These are phyloP conservation scores for Cercospora nicotianae DNA, from an alignment of 2,329 filamentous ascomycete species.

Conservation along the genomic window DNA sequence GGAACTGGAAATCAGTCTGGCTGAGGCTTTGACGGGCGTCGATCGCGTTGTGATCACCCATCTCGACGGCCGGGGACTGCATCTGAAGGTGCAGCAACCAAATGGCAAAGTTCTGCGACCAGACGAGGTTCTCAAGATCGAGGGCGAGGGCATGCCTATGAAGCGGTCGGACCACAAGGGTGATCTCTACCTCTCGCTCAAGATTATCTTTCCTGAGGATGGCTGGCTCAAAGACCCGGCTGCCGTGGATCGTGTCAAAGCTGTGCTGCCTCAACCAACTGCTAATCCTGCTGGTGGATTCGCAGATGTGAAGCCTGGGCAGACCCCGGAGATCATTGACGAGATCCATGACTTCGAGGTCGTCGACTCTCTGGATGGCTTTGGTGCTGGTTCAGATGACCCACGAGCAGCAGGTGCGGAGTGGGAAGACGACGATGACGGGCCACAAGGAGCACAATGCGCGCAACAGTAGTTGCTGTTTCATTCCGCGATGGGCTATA, in stretches of 20 bases:
- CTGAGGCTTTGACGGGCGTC: slow-evolving; percentile 85
- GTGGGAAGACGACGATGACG: slow-evolving; percentile 68
- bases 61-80: slow-evolving; percentile 87
- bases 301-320: slow-evolving; percentile 44
- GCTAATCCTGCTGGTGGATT: slow-evolving; percentile 36
- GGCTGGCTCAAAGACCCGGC: slow-evolving; percentile 74
- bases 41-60: slow-evolving; percentile 87
- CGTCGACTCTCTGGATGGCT: slow-evolving; percentile 81
- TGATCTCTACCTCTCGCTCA: slow-evolving; percentile 82
- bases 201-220: slow-evolving; percentile 85
- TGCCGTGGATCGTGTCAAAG: slow-evolving; percentile 67
- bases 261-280: slow-evolving; percentile 65
- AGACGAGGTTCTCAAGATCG: slow-evolving; percentile 79
- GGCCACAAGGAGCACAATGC: slow-evolving; percentile 65
- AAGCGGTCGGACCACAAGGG: slow-evolving; percentile 83
- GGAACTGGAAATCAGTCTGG: slow-evolving; percentile 75
- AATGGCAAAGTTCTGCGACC: slow-evolving; percentile 77
- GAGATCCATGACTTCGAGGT: slow-evolving; percentile 78
- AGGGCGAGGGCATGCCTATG: slow-evolving; percentile 89
- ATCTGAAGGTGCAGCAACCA: slow-evolving; percentile 69
- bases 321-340: slow-evolving; percentile 71
- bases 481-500: not conserved
- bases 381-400: slow-evolving; percentile 71
- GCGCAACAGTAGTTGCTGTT: slow-evolving; percentile 61
- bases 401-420: slow-evolving; percentile 64